Evolutionary conservation across 2,329 filamentous ascomycete genomes (phyloP).

Genomic region (Fusarium sp.): DNA sequence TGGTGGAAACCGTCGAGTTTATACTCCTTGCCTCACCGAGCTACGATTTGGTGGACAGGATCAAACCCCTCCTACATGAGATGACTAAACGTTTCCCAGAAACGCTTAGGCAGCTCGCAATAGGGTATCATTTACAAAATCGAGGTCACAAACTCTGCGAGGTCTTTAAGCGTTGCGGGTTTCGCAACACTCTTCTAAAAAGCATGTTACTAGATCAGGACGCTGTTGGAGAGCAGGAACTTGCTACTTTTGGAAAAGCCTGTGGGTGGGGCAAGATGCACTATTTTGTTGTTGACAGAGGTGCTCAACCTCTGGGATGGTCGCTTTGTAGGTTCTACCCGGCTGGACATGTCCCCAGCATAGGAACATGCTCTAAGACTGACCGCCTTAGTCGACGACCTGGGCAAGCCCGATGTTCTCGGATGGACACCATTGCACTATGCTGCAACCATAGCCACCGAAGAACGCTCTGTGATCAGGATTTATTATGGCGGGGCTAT

Average conservation of each 20-base stretch:
- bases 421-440: not conserved
- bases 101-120: not conserved
- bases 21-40: not conserved
- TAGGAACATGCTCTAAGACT: not conserved
- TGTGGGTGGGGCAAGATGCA: too few relatives aligned
- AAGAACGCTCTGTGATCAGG: not conserved
- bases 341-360: not conserved
- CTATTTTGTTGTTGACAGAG: too few relatives aligned
- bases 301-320: too few relatives aligned
- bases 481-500: not conserved
- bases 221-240: not conserved
- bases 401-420: not conserved
- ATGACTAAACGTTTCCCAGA: not conserved
- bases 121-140: not conserved
- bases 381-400: not conserved
- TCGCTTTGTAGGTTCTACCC: not conserved
- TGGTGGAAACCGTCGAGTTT: not conserved
- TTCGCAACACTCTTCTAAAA: not conserved
- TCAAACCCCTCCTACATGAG: not conserved
- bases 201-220: not conserved
- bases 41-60: too few relatives aligned
- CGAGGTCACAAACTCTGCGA: not conserved
- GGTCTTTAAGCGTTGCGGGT: not conserved
- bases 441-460: not conserved
- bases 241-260: not conserved